Conservation (phyloP, 768 basidiomycete species). For the Auriscalpium microsporum region DNA sequence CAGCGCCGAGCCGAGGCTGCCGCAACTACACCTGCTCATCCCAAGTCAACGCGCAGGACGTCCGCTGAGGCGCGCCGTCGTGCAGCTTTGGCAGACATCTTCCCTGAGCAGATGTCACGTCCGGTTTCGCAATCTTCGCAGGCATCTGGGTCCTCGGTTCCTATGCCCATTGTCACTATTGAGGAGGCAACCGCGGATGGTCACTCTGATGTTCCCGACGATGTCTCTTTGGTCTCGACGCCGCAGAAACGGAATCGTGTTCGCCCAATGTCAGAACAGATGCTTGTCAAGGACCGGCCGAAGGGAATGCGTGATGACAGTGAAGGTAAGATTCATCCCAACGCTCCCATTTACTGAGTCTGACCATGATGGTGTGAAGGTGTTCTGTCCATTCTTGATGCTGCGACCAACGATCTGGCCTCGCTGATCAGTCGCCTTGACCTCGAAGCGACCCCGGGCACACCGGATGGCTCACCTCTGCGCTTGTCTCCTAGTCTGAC, state of each 20-base stretch:
- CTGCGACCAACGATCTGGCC: constrained; percentile 73
- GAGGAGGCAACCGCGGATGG: constrained; percentile 50
- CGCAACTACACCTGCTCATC: constrained; percentile 16
- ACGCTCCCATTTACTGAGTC: background rate
- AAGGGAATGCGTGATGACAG: constrained; percentile 41
- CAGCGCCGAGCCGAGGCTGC: constrained; percentile 22
- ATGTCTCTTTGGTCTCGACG: constrained; percentile 16
- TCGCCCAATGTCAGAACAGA: constrained; percentile 60
- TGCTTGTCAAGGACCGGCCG: constrained; percentile 41
- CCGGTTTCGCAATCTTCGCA: background rate
- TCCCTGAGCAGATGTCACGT: constrained; percentile 29
- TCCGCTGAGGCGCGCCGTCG: constrained; percentile 42
- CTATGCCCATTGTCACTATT: constrained; percentile 30
- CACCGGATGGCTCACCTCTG: constrained; percentile 31
- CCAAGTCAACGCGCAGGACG: constrained; percentile 34
- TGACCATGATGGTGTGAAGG: constrained; percentile 26
- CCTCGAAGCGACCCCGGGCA: constrained; percentile 65
- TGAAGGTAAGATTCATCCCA: constrained; percentile 32
- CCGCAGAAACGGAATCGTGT: constrained; percentile 35
- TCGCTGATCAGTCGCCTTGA: constrained; percentile 75
- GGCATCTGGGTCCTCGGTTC: constrained; percentile 1
- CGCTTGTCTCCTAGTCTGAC: constrained; percentile 16
- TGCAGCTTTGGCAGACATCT: constrained; percentile 49
- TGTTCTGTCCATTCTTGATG: constrained; percentile 62
- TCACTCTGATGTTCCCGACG: constrained; percentile 26